Conservation (phyloP, 257 asterid species). For the Solanum appendiculatum region DNA sequence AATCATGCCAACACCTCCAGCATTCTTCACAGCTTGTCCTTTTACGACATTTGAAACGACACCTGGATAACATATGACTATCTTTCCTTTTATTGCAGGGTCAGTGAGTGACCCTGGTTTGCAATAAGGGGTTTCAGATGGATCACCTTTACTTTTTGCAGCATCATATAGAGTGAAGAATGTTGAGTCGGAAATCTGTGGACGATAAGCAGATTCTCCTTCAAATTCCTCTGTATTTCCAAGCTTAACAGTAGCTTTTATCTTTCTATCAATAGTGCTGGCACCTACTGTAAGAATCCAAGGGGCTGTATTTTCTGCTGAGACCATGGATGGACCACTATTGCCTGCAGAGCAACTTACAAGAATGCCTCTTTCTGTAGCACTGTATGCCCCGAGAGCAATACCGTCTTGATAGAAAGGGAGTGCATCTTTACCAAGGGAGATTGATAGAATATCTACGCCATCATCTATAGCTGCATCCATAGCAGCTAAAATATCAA, state of each 20-base stretch:
- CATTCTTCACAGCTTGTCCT: constrained; percentile 22
- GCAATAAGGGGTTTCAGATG: constrained; percentile 8
- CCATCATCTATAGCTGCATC: constrained; percentile 43
- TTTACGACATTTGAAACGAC: not conserved
- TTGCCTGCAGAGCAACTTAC: constrained; percentile 36
- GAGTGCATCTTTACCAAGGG: not conserved
- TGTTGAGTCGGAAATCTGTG: not conserved
- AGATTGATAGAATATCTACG: constrained; percentile 19
- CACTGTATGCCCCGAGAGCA: constrained; percentile 29
- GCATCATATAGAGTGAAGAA: constrained; percentile 22
- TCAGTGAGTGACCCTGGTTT: not conserved
- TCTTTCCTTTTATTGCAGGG: constrained; percentile 22
- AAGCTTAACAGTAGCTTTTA: constrained; percentile 18
- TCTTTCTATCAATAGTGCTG: constrained; percentile 23
- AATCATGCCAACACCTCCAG: constrained; percentile 44
- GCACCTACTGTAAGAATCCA: constrained; percentile 53
- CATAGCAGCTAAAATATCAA: constrained; percentile 29
- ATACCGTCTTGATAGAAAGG: constrained; percentile 1
- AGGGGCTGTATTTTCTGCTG: constrained; percentile 10
- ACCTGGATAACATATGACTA: constrained; percentile 23
- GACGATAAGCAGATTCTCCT: constrained; percentile 25
- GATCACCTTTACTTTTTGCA: constrained; percentile 1
- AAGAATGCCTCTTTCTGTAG: constrained; percentile 30
- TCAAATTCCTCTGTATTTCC: constrained; percentile 16
- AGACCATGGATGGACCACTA: not conserved